Base-by-base conservation (phyloP, 2,329 filamentous ascomycete genomes). In the Trichoderma lentiforme region DNA sequence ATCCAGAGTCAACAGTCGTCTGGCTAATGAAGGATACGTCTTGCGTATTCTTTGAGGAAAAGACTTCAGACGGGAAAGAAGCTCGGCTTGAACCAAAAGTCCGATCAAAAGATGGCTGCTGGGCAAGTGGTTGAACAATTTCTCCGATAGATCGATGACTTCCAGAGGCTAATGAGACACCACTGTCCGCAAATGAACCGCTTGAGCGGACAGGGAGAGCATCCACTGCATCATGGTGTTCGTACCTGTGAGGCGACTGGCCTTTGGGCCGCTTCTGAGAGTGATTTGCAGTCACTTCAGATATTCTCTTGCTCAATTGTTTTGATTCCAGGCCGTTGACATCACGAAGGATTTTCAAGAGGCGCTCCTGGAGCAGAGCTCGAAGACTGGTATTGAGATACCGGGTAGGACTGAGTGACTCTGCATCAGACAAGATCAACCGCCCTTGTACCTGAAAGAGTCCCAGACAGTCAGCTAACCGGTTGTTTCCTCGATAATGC, bases 21-120 rank as follows among this genome's bases (percentile, higher is more conserved):
- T 84, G 80, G 1, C 78, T 83, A 14, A 78, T 77, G 4, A 74
- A 72, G 0, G 73, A 73, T 12, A 53, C 67, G 2, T 76, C 74
- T 15, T 76, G 62, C 72, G 73, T 71, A 21, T 71, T 32, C n/a
- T 76, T 73, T 12, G 81, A 60, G n/a, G 71, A 72, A 68, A 72
- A 69, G 15, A 83, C 64, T 53, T 72, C 43, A 6, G 71, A 69
- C 15, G 21, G 56, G 18, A 62, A 39, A 18, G 71, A 72, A 21
- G 24, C 9, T 12, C 71, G 43, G 34, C 43, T 72, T 39, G 71
- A 72, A 14, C 21, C 67, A 83, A 85, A 26, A 82, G 67, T 65
- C 30, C 4, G 62, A 21, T 70, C 56, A 7, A 62, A 47, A 5
- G 62, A 70, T n/a, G 15, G 11, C 1, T 72, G 26, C 5, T 47